Conservation (phyloP, 257 asterid species). For the Solanum bulbocastanum region DNA sequence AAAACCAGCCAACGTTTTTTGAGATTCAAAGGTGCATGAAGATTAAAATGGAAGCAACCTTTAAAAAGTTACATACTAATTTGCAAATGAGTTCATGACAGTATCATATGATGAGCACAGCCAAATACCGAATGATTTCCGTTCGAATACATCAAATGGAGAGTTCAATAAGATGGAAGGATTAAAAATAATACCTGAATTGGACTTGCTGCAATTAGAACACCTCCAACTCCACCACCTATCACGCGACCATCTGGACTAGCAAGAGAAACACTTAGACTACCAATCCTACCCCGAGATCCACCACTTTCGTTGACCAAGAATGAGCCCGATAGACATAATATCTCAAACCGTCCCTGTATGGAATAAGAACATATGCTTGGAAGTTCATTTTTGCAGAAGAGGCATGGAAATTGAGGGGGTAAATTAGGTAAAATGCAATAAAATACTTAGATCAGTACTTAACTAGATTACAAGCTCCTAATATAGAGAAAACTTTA, state of each 20-base stretch:
- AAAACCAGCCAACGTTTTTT: neutral
- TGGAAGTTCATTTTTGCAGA: neutral
- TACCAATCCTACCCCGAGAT: slow-evolving; percentile 46
- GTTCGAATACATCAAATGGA: neutral
- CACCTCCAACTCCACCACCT: slow-evolving; percentile 81
- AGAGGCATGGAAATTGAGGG: neutral
- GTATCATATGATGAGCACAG: neutral
- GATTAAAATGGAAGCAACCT: neutral
- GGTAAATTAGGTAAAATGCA: neutral
- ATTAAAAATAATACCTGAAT: slow-evolving; percentile 44
- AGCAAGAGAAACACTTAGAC: slow-evolving; percentile 53
- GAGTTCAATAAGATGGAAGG: neutral
- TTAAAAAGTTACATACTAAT: neutral
- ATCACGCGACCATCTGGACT: slow-evolving; percentile 83
- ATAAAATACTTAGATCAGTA: neutral
- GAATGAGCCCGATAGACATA: slow-evolving; percentile 68
- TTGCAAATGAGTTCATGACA: neutral
- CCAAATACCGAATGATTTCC: neutral
- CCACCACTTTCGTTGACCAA: slow-evolving; percentile 32
- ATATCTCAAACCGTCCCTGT: slow-evolving; percentile 75
- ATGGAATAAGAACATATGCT: slow-evolving; percentile 3
- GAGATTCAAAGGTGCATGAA: neutral
- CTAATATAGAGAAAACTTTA: neutral
- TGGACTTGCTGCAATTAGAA: slow-evolving; percentile 73
- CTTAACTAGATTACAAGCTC: neutral